Percentiles rank a stretch among this genome's conserved stretches.
Conservation (phyloP, 1,284 basidiomycete genomes). For the Trichosporon coremiiforme region DNA sequence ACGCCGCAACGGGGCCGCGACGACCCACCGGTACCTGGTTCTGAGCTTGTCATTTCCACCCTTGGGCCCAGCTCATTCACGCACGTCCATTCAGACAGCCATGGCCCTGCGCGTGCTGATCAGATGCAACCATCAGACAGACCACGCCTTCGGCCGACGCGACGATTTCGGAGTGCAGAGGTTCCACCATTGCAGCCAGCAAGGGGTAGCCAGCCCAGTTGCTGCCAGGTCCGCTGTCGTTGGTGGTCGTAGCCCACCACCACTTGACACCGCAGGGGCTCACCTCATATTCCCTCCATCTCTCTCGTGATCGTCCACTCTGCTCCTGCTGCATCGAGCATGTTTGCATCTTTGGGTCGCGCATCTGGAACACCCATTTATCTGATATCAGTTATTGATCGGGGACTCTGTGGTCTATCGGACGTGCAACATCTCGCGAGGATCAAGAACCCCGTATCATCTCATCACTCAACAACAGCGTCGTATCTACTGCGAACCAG, state of each 20-base stretch:
- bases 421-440: neutral
- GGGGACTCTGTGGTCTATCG: neutral
- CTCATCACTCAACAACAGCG: neutral
- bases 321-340: slow-evolving; percentile 13
- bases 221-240: too few relatives aligned
- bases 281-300: neutral
- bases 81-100: neutral
- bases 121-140: too few relatives aligned
- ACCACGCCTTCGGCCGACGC: too few relatives aligned
- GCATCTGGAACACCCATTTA: neutral
- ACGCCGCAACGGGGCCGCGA: too few relatives aligned
- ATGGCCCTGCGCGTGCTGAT: neutral
- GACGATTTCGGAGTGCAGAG: too few relatives aligned
- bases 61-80: neutral
- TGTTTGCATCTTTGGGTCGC: slow-evolving; percentile 4
- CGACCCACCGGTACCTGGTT: neutral
- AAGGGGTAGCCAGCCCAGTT: too few relatives aligned
- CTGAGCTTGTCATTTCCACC: neutral
- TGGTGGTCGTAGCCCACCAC: neutral
- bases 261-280: neutral
- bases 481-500: too few relatives aligned
- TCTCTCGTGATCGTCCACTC: neutral
- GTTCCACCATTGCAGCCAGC: too few relatives aligned
- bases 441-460: neutral
- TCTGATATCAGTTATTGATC: neutral